A percentile compares a stretch with the other conserved stretches of the same genome.
These are phyloP conservation scores for Sugiyamaella sp. DNA, from an alignment of 1,139 yeast species.

Conservation along the genomic window DNA sequence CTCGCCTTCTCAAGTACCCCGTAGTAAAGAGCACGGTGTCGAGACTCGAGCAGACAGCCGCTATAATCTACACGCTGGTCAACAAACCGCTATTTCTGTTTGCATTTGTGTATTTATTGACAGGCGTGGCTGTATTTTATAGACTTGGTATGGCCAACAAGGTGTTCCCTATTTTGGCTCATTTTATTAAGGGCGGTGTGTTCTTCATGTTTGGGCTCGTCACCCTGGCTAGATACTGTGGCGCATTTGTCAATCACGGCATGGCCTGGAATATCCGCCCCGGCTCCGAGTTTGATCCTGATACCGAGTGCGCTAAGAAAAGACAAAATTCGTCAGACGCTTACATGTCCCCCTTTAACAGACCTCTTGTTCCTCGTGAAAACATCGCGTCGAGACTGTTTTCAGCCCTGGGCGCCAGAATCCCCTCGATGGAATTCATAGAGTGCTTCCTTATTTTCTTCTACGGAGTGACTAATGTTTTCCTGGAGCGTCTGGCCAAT, in stretches of 20 bases:
- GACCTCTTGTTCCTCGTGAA: background rate
- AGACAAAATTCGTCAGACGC: background rate
- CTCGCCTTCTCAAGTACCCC: constrained; percentile 35
- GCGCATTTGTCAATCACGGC: constrained; percentile 72
- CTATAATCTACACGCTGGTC: constrained; percentile 52
- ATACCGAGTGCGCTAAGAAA: background rate
- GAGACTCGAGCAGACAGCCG: constrained; percentile 45
- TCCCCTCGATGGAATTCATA: constrained; percentile 72
- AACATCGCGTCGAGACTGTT: constrained; percentile 27
- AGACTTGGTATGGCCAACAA: constrained; percentile 65
- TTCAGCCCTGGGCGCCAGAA: constrained; percentile 28
- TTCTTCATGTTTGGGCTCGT: constrained; percentile 75
- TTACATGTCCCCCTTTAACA: constrained; percentile 6
- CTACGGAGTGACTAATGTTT: constrained; percentile 86
- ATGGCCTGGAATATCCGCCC: constrained; percentile 86
- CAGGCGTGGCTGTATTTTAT: constrained; percentile 77
- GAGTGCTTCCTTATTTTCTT: constrained; percentile 79
- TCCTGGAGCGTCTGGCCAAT: constrained; percentile 83
- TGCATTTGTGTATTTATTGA: constrained; percentile 61
- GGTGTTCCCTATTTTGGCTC: constrained; percentile 86
- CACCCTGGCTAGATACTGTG: constrained; percentile 82
- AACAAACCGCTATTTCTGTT: constrained; percentile 70
- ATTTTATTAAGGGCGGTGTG: constrained; percentile 94
- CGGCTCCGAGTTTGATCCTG: constrained; percentile 24
- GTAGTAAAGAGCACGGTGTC: constrained; percentile 42